A percentile compares a stretch with the other conserved stretches of the same genome.
These are phyloP conservation scores for Casuarina glauca DNA, from an alignment of 306 rosid genomes.

Conservation along the genomic window DNA sequence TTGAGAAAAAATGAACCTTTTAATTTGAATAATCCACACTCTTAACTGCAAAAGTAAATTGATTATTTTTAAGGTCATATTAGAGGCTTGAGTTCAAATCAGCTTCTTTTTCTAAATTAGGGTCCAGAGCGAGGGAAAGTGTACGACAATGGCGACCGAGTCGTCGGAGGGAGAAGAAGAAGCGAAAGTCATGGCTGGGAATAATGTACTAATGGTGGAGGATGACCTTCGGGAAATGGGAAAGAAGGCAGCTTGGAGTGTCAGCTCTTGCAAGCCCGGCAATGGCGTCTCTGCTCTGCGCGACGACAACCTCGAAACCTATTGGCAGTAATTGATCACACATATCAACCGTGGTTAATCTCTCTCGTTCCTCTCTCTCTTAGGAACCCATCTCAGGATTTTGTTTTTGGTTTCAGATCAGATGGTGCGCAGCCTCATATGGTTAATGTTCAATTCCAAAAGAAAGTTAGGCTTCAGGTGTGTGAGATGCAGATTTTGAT, in stretches of 20 bases:
- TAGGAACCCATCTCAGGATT: not conserved
- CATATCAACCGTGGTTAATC: not conserved
- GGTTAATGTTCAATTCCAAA: conserved; percentile 88
- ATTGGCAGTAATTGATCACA: conserved; percentile 65
- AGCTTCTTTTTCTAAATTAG: too few relatives aligned
- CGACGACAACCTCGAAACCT: conserved; percentile 75
- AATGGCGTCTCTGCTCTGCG: conserved; percentile 83
- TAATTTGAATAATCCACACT: too few relatives aligned
- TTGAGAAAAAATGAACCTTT: too few relatives aligned
- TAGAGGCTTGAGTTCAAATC: too few relatives aligned
- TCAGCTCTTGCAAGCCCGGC: conserved; percentile 94
- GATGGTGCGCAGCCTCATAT: conserved; percentile 95
- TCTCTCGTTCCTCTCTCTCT: not conserved
- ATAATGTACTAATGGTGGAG: conserved; percentile 44
- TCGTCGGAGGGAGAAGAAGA: conserved; percentile 96
- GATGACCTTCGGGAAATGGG: conserved; percentile 89
- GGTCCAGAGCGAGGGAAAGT: not conserved
- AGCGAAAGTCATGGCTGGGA: conserved; percentile 61
- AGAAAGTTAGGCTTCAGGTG: conserved; percentile 87
- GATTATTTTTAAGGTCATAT: too few relatives aligned
- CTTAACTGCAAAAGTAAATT: too few relatives aligned
- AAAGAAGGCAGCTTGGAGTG: conserved; percentile 94
- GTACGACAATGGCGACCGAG: conserved; percentile 65
- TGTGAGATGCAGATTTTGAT: conserved; percentile 6
- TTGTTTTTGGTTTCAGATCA: conserved; percentile 50